Evolutionary conservation across 2,329 filamentous ascomycete genomes (phyloP).

Genomic region (Boeremia lycopersici): DNA sequence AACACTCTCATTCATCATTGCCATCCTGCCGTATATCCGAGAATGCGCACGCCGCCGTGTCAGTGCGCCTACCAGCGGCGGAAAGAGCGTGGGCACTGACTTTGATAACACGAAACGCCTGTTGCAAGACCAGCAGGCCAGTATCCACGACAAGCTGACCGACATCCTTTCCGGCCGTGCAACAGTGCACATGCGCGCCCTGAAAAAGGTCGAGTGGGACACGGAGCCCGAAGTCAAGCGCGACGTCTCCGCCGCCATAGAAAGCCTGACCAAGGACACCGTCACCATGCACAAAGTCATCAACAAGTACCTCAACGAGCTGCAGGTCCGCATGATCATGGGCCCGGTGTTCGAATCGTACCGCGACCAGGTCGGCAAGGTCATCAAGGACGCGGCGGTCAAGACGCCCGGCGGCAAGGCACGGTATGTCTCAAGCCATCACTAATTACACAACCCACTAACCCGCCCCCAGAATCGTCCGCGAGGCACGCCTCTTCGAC

Average conservation of each 20-base stretch:
- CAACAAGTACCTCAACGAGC: slow-evolving; percentile 78
- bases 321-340: slow-evolving; percentile 83
- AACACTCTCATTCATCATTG: slow-evolving; percentile 83
- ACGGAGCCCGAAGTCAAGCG: slow-evolving; percentile 49
- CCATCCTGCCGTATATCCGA: slow-evolving; percentile 85
- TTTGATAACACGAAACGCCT: slow-evolving; percentile 87
- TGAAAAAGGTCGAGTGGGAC: slow-evolving; percentile 80
- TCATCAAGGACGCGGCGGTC: slow-evolving; percentile 69
- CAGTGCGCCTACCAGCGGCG: slow-evolving; percentile 35
- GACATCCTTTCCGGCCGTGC: slow-evolving; percentile 89
- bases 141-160: slow-evolving; percentile 89
- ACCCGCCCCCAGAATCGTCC: slow-evolving; percentile 66
- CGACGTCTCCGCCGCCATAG: slow-evolving; percentile 74
- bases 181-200: slow-evolving; percentile 72
- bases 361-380: slow-evolving; percentile 75
- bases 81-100: slow-evolving; percentile 67
- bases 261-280: slow-evolving; percentile 85
- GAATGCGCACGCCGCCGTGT: slow-evolving; percentile 86
- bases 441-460: neutral
- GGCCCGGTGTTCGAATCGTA: slow-evolving; percentile 82
- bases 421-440: slow-evolving; percentile 60
- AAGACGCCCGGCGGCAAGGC: slow-evolving; percentile 71
- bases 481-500: slow-evolving; percentile 76
- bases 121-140: slow-evolving; percentile 87
- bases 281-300: slow-evolving; percentile 82